A percentile compares a stretch with the other conserved stretches of the same genome.
Evolutionary conservation across 345 rosid genomes (phyloP).

Genomic region (Citrus inodora): DNA sequence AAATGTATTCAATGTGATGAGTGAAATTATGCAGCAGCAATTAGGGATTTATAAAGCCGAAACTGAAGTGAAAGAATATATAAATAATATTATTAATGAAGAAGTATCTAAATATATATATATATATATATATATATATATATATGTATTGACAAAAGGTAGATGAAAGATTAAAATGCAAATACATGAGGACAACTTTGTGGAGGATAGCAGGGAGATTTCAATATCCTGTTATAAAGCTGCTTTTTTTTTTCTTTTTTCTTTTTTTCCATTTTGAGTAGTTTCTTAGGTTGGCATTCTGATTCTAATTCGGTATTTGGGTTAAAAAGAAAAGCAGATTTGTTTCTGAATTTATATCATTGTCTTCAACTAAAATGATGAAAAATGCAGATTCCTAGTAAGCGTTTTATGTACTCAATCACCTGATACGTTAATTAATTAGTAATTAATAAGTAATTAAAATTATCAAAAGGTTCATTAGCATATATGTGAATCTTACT

Average conservation of each 20-base stretch:
- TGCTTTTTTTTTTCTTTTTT: too few species aligned
- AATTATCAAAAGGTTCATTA: neutral
- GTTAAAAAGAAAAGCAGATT: neutral
- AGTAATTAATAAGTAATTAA: neutral
- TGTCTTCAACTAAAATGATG: neutral
- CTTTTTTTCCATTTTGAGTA: too few species aligned
- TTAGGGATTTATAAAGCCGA: slow-evolving; percentile 25
- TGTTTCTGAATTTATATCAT: neutral
- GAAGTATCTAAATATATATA: neutral
- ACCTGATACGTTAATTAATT: neutral
- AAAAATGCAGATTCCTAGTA: neutral
- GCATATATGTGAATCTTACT: too few species aligned
- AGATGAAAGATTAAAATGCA: too few species aligned
- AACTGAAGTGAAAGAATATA: neutral
- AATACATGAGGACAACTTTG: too few species aligned
- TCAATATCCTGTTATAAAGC: neutral
- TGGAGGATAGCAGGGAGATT: neutral
- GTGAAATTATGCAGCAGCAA: slow-evolving; percentile 10
- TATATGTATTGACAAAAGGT: too few species aligned
- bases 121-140: neutral
- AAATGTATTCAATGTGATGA: neutral
- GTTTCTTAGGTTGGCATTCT: slow-evolving; percentile 4
- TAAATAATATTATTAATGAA: neutral
- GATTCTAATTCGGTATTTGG: neutral
- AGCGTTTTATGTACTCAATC: slow-evolving; percentile 16